Evolutionary conservation across 805 yeast genomes (phyloP), one percentile per base, ranked within the genome.

Genomic region (Starmerella bombi): DNA sequence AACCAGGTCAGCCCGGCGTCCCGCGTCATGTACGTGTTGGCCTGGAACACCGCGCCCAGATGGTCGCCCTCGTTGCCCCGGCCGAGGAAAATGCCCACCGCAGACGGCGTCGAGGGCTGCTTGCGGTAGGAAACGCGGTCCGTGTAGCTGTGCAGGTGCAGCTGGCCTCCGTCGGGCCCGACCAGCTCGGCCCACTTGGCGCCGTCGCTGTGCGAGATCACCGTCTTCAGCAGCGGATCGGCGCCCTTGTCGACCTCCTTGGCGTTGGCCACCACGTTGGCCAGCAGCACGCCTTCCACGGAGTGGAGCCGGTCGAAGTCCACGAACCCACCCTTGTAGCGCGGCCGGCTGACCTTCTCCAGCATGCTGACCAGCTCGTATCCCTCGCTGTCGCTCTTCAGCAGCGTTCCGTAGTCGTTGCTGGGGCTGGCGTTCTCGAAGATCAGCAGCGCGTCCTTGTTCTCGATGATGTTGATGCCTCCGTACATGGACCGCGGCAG

Each of bases 1-100:
- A 60, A 72, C 97, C 97, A 91, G 3, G 85, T 71, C 14, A 75
- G 62, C 43, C 98, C 98, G 2, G 91, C 98, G 61, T 91, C 97
- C n/a, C 70, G 66, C 3, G 94, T 75, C 45, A 91, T 60, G 55
- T 72, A 91, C 0, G 95, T 82, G 1, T 79, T 66, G 1, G 78
- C 70, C 36, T 75, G 72, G 3, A 68, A 65, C 40, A 61, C 58
- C 7, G 71, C 60, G 4, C 60, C 62, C 39, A 88, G 62, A 7
- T 51, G 45, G 22, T 67, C 71, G 5, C 96, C 97, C 37, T 84
- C 94, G 55, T 80, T 85, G 23, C 98, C 98, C n/a, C 80, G 74
- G n/a, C 80, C 96, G 49, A 91, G 66, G 70, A 88, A 61, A 62
- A 85, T 62, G 1, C 98, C 98, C 16, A 79, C 68, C 0, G 97